Conservation (phyloP, 495 filamentous ascomycete genomes). For the Jackrogersella minutella region DNA sequence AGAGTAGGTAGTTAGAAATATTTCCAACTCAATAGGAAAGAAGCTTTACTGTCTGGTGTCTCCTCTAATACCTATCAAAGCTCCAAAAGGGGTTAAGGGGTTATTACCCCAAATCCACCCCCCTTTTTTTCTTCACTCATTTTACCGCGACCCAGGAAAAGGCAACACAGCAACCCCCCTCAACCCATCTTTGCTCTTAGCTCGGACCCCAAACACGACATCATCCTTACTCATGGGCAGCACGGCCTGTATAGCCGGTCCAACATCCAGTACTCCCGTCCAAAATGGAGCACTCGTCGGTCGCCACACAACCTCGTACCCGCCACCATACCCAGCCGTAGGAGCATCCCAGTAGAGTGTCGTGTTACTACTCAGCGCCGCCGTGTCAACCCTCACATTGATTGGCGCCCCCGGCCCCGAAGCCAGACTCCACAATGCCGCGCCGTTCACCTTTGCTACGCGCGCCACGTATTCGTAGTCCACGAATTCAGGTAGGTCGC, state of each 20-base stretch:
- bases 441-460: conserved; percentile 60
- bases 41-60: no score
- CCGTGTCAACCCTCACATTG: conserved; percentile 58
- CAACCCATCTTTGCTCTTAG: conserved; percentile 54
- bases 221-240: conserved; percentile 61
- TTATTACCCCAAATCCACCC: no score
- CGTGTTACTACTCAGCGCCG: conserved; percentile 53
- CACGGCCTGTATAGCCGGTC: conserved; percentile 48
- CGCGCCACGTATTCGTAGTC: conserved; percentile 61
- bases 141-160: conserved; percentile 31
- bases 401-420: conserved; percentile 53
- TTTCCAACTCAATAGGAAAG: no score
- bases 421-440: conserved; percentile 58
- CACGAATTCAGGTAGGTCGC: conserved; percentile 60
- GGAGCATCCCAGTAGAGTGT: conserved; percentile 54
- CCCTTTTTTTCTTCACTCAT: no score
- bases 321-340: conserved; percentile 25
- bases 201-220: conserved; percentile 60
- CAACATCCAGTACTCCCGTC: conserved; percentile 54
- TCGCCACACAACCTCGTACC: conserved; percentile 63
- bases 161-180: conserved; percentile 44
- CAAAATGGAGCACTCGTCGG: conserved; percentile 54
- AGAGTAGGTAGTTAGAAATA: no score
- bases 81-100: no score
- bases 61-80: no score